These are phyloP conservation scores for Eucalyptus marginata DNA, from an alignment of 345 rosid genomes.

Conservation along the genomic window DNA sequence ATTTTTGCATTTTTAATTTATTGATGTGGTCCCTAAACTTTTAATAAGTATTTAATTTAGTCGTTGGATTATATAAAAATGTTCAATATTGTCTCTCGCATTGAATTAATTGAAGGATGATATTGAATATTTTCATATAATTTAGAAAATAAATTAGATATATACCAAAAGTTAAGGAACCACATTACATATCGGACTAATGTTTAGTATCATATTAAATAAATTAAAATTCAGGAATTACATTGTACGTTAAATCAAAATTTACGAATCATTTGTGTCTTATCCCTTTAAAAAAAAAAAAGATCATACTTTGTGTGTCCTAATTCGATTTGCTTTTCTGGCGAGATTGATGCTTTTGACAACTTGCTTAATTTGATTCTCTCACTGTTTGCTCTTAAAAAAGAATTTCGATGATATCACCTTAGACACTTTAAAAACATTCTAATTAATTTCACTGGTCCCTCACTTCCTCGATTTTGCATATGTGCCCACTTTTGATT, in stretches of 20 bases:
- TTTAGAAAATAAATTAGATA: too few species aligned
- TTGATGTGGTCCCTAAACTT: accelerated
- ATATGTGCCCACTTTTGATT: not conserved
- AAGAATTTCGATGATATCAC: not conserved
- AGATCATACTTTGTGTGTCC: not conserved
- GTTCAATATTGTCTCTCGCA: not conserved
- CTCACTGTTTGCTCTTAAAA: not conserved
- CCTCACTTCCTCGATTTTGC: not conserved
- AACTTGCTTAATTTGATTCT: not conserved
- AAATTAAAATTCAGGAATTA: not conserved
- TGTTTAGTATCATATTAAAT: not conserved
- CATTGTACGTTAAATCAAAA: accelerated
- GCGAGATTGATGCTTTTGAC: not conserved
- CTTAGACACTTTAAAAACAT: not conserved
- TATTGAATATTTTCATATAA: not conserved
- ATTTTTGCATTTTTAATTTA: too few species aligned
- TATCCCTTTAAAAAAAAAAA: not conserved
- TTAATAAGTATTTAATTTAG: not conserved
- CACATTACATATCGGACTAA: too few species aligned
- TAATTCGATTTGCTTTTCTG: not conserved
- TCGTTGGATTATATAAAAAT: not conserved
- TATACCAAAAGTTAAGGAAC: not conserved
- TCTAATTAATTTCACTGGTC: not conserved
- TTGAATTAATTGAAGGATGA: not conserved
- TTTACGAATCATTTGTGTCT: too few species aligned